Evolutionary conservation across 164 flowering plant species (phyloP).

Genomic region (Aristolochia californica): DNA sequence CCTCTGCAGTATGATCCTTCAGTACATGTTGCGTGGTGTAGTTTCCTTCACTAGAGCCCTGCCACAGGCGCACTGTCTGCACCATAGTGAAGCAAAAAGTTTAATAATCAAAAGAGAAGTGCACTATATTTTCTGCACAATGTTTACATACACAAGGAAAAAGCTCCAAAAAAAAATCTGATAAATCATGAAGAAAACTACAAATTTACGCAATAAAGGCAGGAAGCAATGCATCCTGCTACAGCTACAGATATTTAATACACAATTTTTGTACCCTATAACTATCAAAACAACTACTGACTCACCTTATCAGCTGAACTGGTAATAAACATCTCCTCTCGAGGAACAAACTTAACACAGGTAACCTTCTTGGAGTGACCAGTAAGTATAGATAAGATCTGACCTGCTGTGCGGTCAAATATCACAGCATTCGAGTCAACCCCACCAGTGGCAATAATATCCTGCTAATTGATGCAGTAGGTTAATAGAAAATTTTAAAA

Average conservation of each 20-base stretch:
- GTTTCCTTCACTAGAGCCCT: slow-evolving; percentile 64
- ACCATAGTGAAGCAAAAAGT: background rate
- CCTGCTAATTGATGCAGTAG: slow-evolving; percentile 25
- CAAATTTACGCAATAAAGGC: too few species aligned
- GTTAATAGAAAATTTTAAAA: too few species aligned
- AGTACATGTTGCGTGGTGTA: slow-evolving; percentile 62
- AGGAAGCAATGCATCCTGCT: too few species aligned
- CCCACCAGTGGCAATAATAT: slow-evolving; percentile 93
- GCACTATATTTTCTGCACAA: too few species aligned
- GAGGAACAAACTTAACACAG: slow-evolving; percentile 66
- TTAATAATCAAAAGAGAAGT: too few species aligned
- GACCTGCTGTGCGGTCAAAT: slow-evolving; percentile 72
- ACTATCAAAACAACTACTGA: background rate
- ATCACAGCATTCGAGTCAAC: slow-evolving; percentile 77
- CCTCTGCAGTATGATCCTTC: slow-evolving; percentile 93
- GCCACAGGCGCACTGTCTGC: slow-evolving; percentile 95
- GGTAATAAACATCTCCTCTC: slow-evolving; percentile 56
- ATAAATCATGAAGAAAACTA: too few species aligned
- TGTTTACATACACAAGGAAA: too few species aligned
- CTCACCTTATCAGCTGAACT: slow-evolving; percentile 92
- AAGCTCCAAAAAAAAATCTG: too few species aligned
- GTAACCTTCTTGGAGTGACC: slow-evolving; percentile 98
- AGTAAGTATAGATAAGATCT: slow-evolving; percentile 74
- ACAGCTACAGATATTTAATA: too few species aligned
- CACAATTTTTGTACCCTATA: background rate